These are phyloP conservation scores for Dendrobium nobile DNA, from an alignment of 106 monocot species.

Conservation along the genomic window DNA sequence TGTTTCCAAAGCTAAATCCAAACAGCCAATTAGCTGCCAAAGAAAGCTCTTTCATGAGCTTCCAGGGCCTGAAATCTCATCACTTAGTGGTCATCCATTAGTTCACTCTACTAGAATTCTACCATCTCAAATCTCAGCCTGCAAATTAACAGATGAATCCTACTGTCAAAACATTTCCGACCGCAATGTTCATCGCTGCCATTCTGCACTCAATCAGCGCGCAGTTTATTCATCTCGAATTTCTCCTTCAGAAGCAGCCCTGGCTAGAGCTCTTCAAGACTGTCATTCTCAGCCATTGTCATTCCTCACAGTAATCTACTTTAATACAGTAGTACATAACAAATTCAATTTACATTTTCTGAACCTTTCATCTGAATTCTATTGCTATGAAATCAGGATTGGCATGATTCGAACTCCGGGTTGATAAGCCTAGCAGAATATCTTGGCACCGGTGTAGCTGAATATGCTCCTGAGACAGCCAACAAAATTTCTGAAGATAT, in stretches of 20 bases:
- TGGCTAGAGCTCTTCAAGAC: constrained; percentile 49
- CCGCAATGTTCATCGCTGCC: constrained; percentile 40
- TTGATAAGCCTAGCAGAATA: constrained; percentile 83
- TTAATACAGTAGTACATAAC: background rate
- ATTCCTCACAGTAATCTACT: constrained; percentile 47
- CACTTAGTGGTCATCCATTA: constrained; percentile 10
- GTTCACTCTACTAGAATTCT: constrained; percentile 12
- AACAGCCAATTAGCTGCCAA: constrained; percentile 16
- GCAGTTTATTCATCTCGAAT: constrained; percentile 50
- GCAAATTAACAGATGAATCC: constrained; percentile 20
- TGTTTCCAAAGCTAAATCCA: constrained; percentile 12
- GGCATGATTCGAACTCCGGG: constrained; percentile 29
- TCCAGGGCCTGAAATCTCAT: constrained; percentile 9
- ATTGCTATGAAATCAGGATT: constrained; percentile 35
- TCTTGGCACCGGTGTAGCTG: constrained; percentile 62
- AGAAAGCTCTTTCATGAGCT: constrained; percentile 19
- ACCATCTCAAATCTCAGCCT: constrained; percentile 19
- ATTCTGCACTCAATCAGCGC: constrained; percentile 67
- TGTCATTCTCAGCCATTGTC: constrained; percentile 83
- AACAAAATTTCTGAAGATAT: constrained; percentile 81
- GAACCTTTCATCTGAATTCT: background rate
- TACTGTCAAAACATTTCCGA: constrained; percentile 19
- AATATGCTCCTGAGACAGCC: constrained; percentile 71
- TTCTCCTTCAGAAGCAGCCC: constrained; percentile 46
- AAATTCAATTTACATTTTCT: constrained; percentile 5